A percentile compares a stretch with the other conserved stretches of the same genome.
Evolutionary conservation across 2,329 filamentous ascomycete genomes (phyloP).

Genomic region (Fusarium luffae): DNA sequence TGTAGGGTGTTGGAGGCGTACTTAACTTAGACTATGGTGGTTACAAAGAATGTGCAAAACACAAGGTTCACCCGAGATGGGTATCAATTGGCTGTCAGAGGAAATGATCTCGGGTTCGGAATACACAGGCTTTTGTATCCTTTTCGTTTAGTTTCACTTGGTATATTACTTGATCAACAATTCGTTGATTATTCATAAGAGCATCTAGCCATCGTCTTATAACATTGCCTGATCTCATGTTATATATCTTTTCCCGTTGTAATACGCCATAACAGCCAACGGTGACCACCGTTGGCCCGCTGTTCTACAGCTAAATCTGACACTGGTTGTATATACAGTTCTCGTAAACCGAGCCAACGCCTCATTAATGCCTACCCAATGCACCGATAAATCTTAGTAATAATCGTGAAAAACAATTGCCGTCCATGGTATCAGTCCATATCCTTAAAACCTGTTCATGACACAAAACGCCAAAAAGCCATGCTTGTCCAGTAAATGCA

Average conservation of each 20-base stretch:
- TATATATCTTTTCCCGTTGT: neutral
- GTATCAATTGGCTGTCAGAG: neutral
- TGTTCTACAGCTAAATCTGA: neutral
- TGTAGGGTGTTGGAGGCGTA: slow-evolving; percentile 24
- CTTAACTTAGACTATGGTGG: neutral
- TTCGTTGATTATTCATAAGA: neutral
- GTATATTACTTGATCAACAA: neutral
- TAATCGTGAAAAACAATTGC: slow-evolving; percentile 23
- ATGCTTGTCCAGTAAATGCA: slow-evolving; percentile 41
- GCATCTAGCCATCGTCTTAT: neutral
- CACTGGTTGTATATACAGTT: slow-evolving; percentile 8
- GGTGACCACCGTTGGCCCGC: neutral
- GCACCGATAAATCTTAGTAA: slow-evolving; percentile 24
- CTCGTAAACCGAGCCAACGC: slow-evolving; percentile 30
- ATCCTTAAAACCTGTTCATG: slow-evolving; percentile 22
- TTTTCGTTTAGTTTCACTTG: neutral
- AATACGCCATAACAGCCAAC: neutral
- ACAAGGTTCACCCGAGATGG: too few relatives aligned
- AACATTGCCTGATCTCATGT: neutral
- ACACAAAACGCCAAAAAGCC: slow-evolving; percentile 47
- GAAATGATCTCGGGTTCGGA: neutral
- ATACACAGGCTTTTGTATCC: neutral
- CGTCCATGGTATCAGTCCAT: slow-evolving; percentile 29
- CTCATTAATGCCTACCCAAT: slow-evolving; percentile 36
- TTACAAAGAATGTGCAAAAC: neutral